A percentile compares a stretch with the other conserved stretches of the same genome.
These are phyloP conservation scores for Colletotrichum sp. DNA, from an alignment of 2,329 filamentous ascomycete species.

Conservation along the genomic window DNA sequence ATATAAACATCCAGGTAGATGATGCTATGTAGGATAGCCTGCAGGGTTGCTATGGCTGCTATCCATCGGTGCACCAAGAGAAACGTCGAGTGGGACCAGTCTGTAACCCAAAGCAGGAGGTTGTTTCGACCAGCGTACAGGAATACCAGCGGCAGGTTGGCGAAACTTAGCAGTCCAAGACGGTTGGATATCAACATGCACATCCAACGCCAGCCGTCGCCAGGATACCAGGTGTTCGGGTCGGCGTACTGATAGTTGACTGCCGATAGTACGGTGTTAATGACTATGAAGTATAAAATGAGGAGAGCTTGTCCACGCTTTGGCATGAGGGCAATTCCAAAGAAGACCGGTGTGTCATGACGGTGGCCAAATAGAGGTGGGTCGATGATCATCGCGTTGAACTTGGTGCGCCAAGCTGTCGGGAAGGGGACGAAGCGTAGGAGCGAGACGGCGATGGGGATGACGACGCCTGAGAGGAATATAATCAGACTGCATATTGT, in stretches of 20 bases:
- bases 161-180: conserved; percentile 37
- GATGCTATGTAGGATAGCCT: conserved; percentile 35
- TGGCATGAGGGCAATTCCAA: conserved; percentile 33
- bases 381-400: conserved; percentile 32
- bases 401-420: conserved; percentile 7
- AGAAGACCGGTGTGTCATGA: conserved; percentile 25
- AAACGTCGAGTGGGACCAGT: conserved; percentile 41
- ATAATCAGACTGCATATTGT: conserved; percentile 26
- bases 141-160: conserved; percentile 34
- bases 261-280: conserved; percentile 40
- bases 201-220: conserved; percentile 27
- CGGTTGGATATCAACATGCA: conserved; percentile 36
- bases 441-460: conserved; percentile 33
- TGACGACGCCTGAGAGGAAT: conserved; percentile 23
- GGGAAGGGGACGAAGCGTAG: conserved; percentile 32
- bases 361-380: conserved; percentile 28
- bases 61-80: conserved; percentile 42
- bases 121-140: conserved; percentile 41
- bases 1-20: conserved; percentile 26
- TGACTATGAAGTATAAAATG: conserved; percentile 40
- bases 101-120: conserved; percentile 36
- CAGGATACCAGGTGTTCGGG: conserved; percentile 27
- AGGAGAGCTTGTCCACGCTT: conserved; percentile 49
- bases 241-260: conserved; percentile 30
- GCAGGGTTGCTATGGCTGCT: conserved; percentile 28